A percentile compares a stretch with the other conserved stretches of the same genome.
phyloP scores from a whole-genome alignment of 2,329 filamentous ascomycete species.

The Alternaria sp. region DNA sequence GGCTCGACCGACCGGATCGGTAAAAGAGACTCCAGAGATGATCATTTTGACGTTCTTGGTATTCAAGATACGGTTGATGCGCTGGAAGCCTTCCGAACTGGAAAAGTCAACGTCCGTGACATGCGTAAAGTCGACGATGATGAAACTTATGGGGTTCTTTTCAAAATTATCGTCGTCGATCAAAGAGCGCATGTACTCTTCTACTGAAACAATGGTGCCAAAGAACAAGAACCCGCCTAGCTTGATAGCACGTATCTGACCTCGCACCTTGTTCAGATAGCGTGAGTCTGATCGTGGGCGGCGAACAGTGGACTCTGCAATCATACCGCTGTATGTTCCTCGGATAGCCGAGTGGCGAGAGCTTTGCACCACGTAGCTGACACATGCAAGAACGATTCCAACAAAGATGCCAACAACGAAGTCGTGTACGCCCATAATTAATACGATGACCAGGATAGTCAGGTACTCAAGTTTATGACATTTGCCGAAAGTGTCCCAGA shows the following conservation, averaged over 20 bases:
- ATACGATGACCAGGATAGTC: constrained; percentile 85
- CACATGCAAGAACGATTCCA: constrained; percentile 89
- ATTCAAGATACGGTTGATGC: constrained; percentile 83
- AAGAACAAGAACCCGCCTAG: constrained; percentile 97
- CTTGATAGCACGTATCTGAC: constrained; percentile 90
- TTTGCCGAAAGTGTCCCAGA: constrained; percentile 88
- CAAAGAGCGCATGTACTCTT: constrained; percentile 82
- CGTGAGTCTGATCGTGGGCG: constrained; percentile 88
- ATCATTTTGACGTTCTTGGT: constrained; percentile 81
- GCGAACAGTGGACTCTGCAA: constrained; percentile 90
- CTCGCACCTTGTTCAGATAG: constrained; percentile 84
- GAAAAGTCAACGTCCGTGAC: constrained; percentile 96
- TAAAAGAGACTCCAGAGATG: constrained; percentile 80
- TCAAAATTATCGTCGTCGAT: constrained; percentile 84
- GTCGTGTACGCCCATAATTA: constrained; percentile 96
- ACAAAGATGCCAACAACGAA: constrained; percentile 94
- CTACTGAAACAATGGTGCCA: constrained; percentile 94
- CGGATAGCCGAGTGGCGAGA: constrained; percentile 89
- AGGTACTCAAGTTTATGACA: constrained; percentile 86
- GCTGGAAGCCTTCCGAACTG: constrained; percentile 91
- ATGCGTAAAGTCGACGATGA: constrained; percentile 87
- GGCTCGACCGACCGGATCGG: constrained; percentile 77
- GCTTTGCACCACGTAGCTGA: constrained; percentile 89
- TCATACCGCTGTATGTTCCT: constrained; percentile 86
- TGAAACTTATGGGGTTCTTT: constrained; percentile 81